Evolutionary conservation across 2,329 filamentous ascomycete species (phyloP).

Genomic region (Diaporthe vaccinii): DNA sequence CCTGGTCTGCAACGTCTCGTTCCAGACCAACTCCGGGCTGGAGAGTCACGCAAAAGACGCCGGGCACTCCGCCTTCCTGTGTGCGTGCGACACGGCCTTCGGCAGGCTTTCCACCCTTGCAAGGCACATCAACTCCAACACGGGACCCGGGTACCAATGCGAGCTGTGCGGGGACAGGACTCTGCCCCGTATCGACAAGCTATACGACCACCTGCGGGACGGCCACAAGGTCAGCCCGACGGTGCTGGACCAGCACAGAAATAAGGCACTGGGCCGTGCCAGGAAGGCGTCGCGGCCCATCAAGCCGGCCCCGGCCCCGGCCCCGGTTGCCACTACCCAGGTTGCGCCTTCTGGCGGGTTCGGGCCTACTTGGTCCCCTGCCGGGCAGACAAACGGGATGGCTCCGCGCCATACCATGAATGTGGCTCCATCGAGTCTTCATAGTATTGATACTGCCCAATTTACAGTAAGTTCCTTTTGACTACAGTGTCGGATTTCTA

Average conservation of each 20-base stretch:
- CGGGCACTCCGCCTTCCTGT: neutral
- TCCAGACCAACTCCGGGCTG: slow-evolving; percentile 15
- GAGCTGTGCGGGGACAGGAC: neutral
- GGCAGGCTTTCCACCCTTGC: neutral
- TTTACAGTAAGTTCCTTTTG: neutral
- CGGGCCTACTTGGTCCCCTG: neutral
- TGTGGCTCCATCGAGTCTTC: neutral
- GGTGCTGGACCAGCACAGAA: neutral
- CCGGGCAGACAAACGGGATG: neutral
- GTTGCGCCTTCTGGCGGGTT: neutral
- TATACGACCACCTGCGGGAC: slow-evolving; percentile 7
- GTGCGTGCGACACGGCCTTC: neutral
- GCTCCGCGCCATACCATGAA: neutral
- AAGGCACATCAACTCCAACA: slow-evolving; percentile 9
- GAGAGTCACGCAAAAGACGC: neutral
- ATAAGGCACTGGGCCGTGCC: neutral
- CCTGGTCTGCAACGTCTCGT: neutral
- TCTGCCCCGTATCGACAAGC: neutral
- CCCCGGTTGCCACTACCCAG: neutral
- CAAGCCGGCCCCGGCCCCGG: neutral
- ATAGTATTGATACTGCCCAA: neutral
- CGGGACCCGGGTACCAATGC: neutral
- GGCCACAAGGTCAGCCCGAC: slow-evolving; percentile 19
- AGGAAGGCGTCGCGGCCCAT: neutral
- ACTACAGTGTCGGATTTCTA: neutral